Percentiles rank a stretch among this genome's conserved stretches.
Conservation (phyloP, 257 asterid species). For the Salvia splendens region DNA sequence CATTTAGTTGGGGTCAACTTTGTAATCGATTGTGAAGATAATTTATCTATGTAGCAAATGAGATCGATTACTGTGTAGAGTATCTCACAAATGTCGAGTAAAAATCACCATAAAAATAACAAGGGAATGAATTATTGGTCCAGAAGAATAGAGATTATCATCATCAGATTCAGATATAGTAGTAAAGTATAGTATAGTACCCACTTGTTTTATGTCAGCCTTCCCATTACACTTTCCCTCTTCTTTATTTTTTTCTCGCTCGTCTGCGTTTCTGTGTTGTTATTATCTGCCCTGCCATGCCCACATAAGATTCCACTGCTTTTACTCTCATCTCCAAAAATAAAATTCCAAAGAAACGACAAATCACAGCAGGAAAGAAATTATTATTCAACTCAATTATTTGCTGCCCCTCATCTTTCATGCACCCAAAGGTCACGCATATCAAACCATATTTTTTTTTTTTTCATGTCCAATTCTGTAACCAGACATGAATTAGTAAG, state of each 20-base stretch:
- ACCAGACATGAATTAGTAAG: neutral
- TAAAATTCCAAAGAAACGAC: neutral
- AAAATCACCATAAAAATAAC: neutral
- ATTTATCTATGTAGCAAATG: too few species aligned
- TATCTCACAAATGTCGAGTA: too few species aligned
- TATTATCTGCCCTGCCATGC: constrained; percentile 31
- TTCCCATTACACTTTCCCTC: constrained; percentile 30
- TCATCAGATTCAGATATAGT: neutral
- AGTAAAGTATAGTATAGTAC: neutral
- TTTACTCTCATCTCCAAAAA: neutral
- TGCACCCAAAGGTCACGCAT: neutral
- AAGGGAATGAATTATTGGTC: constrained; percentile 31
- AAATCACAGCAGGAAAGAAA: too few species aligned
- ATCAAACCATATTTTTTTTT: neutral
- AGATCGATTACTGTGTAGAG: too few species aligned
- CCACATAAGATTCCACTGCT: constrained; percentile 28
- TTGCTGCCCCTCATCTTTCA: neutral
- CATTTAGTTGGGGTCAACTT: too few species aligned
- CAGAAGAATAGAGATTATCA: constrained; percentile 18
- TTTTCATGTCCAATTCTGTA: too few species aligned
- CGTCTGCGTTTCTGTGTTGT: constrained; percentile 8
- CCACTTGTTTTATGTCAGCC: constrained; percentile 44
- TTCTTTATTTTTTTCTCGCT: neutral
- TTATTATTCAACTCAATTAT: neutral
- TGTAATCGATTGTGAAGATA: too few species aligned